Evolutionary conservation across 305 asterid genomes (phyloP).

Genomic region (Plantago lanceolata): DNA sequence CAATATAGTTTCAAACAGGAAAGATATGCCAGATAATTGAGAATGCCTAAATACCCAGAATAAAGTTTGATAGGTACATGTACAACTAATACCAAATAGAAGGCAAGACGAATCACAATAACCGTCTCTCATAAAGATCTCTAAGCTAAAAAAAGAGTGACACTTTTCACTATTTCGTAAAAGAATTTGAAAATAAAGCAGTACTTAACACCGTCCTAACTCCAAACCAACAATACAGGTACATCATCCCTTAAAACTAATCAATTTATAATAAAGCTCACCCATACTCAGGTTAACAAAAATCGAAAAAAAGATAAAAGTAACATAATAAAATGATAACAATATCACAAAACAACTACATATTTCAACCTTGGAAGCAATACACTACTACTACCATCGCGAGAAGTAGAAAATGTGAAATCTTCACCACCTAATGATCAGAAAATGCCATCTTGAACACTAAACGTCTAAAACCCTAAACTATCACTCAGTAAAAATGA

Average conservation of each 20-base stretch:
- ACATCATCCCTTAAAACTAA: no score
- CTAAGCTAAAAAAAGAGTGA: background rate
- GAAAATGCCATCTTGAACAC: background rate
- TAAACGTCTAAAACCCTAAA: slow-evolving; percentile 20
- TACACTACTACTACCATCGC: background rate
- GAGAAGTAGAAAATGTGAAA: slow-evolving; percentile 10
- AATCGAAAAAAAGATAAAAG: no score
- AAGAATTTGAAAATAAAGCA: no score
- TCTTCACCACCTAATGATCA: background rate
- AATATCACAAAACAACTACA: no score
- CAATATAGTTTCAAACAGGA: slow-evolving; percentile 22
- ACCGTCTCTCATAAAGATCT: background rate
- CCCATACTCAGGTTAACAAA: no score
- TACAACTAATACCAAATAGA: background rate
- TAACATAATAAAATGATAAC: no score
- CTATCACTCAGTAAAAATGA: slow-evolving; percentile 11
- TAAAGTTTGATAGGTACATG: background rate
- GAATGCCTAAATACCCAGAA: slow-evolving; percentile 1
- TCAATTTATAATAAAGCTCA: no score
- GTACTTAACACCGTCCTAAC: no score
- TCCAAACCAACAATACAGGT: no score
- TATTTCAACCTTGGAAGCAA: no score
- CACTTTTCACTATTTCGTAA: no score
- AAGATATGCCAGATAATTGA: background rate
- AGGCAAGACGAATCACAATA: background rate